Evolutionary conservation across 2,329 filamentous ascomycete genomes (phyloP).

Genomic region (Diaporthe sp.): DNA sequence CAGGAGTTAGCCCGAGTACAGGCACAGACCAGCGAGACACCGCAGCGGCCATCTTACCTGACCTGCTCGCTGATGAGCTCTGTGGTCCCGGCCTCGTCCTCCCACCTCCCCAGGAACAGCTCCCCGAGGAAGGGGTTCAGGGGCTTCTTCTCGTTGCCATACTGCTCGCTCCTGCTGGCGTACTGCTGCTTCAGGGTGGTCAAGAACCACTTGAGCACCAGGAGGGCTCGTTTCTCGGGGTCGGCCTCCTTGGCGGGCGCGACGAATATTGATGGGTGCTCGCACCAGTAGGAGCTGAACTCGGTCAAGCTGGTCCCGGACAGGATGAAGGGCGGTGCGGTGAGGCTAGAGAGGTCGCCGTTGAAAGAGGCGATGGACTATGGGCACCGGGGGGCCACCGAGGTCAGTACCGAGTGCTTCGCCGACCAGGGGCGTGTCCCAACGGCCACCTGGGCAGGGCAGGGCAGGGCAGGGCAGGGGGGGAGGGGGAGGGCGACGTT

Average conservation of each 20-base stretch:
- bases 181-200: constrained; percentile 92
- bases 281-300: constrained; percentile 86
- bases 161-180: constrained; percentile 78
- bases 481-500: not conserved
- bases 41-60: constrained; percentile 58
- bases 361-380: constrained; percentile 84
- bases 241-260: constrained; percentile 84
- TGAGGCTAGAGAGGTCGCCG: constrained; percentile 83
- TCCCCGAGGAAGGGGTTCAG: constrained; percentile 96
- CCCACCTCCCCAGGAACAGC: constrained; percentile 92
- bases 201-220: constrained; percentile 97
- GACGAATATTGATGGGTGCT: constrained; percentile 81
- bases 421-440: not conserved
- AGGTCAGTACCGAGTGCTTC: constrained; percentile 6
- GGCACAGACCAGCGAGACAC: not conserved
- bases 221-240: constrained; percentile 81
- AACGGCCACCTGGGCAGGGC: not conserved
- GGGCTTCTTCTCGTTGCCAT: constrained; percentile 96
- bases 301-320: constrained; percentile 82
- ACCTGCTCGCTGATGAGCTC: constrained; percentile 94
- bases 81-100: constrained; percentile 83
- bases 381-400: constrained; percentile 15
- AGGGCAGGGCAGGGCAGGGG: no score
- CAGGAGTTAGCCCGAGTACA: constrained; percentile 8
- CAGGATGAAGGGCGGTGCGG: constrained; percentile 85